Evolutionary conservation across 805 yeast genomes (phyloP), one percentile per base, ranked within the genome.

Genomic region (Metahyphopichia silvanorum): DNA sequence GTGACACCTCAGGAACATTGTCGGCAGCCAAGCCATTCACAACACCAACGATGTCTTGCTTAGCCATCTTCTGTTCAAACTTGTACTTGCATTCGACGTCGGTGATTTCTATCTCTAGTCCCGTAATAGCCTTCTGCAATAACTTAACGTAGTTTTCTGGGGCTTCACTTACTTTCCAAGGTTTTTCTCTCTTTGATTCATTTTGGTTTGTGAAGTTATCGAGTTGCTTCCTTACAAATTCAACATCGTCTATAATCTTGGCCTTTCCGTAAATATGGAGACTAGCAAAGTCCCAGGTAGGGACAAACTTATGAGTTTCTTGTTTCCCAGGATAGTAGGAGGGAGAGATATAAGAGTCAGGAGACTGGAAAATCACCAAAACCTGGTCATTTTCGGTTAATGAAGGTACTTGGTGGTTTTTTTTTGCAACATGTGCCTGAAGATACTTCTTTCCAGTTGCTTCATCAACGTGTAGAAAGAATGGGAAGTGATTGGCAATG

Each of bases 271-370:
- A 60, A 26, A 71, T 60, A 46, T 80, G 84, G 20, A 73, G 77
- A 4, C 74, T 55, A 2, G 74, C 76, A 53, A 71, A 79, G 49
- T 76, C 79, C 85, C 85, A 80, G 1, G 86, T 79, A 12, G 86
- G 84, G n/a, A 79, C 86, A 25, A 65, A 67, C 47, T 77, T 79
- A 39, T 76, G 80, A 20, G 80, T 74, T 29, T 63, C 64, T 29
- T 66, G 55, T 55, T 79, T 79, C 14, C 68, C 62, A 6, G 76
- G 72, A 46, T 80, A 80, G 69, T 78, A 79, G 11, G 67, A 51
- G 2, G 86, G 84, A 16, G 78, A 54, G 15, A 79, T 69, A 47
- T 80, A 80, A 1, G 76, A 55, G 44, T 75, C 64, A 3, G 49
- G 57, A 5, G 76, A 63, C 49, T 70, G 75, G 60, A 79, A 80